These are phyloP conservation scores for Bothriochloa decipiens DNA, from an alignment of 176 grass and related monocot species.

Conservation along the genomic window DNA sequence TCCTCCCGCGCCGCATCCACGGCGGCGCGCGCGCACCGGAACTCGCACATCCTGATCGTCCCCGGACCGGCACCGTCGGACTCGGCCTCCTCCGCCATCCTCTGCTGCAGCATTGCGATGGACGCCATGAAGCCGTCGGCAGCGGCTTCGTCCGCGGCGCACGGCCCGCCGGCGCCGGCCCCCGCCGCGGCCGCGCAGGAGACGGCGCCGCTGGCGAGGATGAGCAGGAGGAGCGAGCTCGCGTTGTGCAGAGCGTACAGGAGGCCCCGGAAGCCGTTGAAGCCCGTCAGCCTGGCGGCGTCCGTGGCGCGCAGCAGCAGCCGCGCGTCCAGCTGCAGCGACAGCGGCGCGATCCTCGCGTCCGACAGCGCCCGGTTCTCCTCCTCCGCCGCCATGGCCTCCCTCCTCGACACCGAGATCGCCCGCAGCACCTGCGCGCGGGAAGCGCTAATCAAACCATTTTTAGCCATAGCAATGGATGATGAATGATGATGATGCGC, in stretches of 20 bases:
- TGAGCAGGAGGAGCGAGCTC: constrained; percentile 81
- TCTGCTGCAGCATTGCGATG: constrained; percentile 77
- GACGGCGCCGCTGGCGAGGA: constrained; percentile 64
- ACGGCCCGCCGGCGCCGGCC: background rate
- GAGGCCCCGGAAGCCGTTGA: constrained; percentile 89
- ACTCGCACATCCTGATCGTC: constrained; percentile 68
- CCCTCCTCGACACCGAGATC: constrained; percentile 61
- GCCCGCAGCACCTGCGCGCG: constrained; percentile 61
- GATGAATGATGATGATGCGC: background rate
- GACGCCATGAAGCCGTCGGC: constrained; percentile 59
- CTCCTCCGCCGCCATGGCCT: constrained; percentile 71
- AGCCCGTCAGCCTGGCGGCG: constrained; percentile 67
- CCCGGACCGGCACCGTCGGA: constrained; percentile 4
- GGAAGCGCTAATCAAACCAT: constrained; percentile 2
- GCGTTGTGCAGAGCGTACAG: constrained; percentile 83
- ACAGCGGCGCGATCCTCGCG: constrained; percentile 66
- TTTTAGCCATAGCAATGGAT: background rate
- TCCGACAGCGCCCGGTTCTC: constrained; percentile 73
- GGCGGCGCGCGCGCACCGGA: constrained; percentile 56
- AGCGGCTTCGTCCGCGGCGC: background rate
- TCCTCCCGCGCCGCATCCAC: constrained; percentile 71
- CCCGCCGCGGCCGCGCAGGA: constrained; percentile 23
- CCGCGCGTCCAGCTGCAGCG: constrained; percentile 65
- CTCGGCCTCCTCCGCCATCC: constrained; percentile 65
- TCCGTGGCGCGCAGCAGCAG: constrained; percentile 58